Evolutionary conservation across 2,329 filamentous ascomycete genomes (phyloP), one percentile per base, ranked within the genome.

Genomic region (Aschersonia sp.): DNA sequence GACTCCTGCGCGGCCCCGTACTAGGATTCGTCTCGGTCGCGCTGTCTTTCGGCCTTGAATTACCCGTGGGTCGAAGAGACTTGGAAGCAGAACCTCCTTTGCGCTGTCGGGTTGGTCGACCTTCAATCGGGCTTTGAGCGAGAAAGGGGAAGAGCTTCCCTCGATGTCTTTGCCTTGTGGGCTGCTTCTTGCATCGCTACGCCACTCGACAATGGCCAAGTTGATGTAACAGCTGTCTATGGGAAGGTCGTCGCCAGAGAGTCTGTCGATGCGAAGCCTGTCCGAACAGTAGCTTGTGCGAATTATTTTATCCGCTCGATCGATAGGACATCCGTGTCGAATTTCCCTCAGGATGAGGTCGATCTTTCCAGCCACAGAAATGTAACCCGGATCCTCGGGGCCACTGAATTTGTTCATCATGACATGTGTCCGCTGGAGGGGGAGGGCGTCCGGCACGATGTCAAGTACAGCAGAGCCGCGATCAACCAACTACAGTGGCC

Each of bases 201-300:
- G 20, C 20, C 20, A 20, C 44, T 29, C 29, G 30, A 67, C 48
- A n/a, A 67, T 56, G 44, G 57, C 57, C 29, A 68, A 61, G 50
- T 69, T 68, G 51, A 68, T 67, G 44, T 67, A 68, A 51, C 62
- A 67, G 40, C 61, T 57, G 31, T 63, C 53, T 56, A 67, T 64
- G 3, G 54, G 29, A 31, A 67, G 50, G 9, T 4, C 4, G 0
- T 61, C 54, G 32, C 62, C 63, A 5, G 62, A 67, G 31, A 68
- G 57, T 20, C 63, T 57, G 52, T 63, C 48, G 42, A 67, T 64
- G 38, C 52, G 48, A 41, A 66, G 58, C 45, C 45, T 55, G 1
- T 55, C 50, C 6, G 9, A 9, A 10, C 46, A 53, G 46, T 62
- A 63, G 1, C 56, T 49, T 2, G 55, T 32, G 9, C 50, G 55